These are phyloP conservation scores for Colletotrichum chrysophilum DNA, from an alignment of 2,329 filamentous ascomycete species.

Conservation along the genomic window DNA sequence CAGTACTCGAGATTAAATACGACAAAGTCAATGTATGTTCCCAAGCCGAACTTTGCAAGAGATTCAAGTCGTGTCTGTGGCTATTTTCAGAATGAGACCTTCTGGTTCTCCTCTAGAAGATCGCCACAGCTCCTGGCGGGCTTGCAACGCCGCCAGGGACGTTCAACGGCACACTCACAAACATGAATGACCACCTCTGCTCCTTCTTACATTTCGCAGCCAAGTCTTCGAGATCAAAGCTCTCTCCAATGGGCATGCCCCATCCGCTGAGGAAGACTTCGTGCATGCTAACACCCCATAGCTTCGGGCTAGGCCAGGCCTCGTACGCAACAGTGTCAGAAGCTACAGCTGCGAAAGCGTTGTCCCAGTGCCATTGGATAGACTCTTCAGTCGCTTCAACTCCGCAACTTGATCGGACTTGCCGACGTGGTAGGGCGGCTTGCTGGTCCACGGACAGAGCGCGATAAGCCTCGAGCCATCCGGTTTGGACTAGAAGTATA, in stretches of 20 bases:
- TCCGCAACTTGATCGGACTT: constrained; percentile 27
- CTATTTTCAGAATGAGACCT: neutral
- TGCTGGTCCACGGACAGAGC: constrained; percentile 38
- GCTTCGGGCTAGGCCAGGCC: constrained; percentile 39
- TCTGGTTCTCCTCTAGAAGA: constrained; percentile 36
- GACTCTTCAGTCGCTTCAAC: constrained; percentile 43
- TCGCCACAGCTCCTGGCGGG: constrained; percentile 49
- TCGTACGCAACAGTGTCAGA: constrained; percentile 49
- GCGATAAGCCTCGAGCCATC: constrained; percentile 52
- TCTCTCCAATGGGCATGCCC: constrained; percentile 48
- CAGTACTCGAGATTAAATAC: no score
- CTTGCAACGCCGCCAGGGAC: constrained; percentile 50
- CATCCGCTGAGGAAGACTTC: constrained; percentile 54
- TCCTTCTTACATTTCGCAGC: constrained; percentile 57
- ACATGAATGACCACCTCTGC: constrained; percentile 54
- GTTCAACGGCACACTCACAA: constrained; percentile 52
- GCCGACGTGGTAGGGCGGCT: neutral
- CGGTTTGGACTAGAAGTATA: constrained; percentile 51
- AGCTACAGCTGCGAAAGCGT: constrained; percentile 50
- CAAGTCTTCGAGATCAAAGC: constrained; percentile 37
- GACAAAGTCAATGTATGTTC: no score
- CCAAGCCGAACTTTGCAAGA: neutral
- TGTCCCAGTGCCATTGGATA: constrained; percentile 51
- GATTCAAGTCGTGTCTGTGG: neutral
- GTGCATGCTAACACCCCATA: constrained; percentile 43